phyloP scores from a whole-genome alignment of 1,139 yeast genomes.

The Blastobotrys buckinghamii region DNA sequence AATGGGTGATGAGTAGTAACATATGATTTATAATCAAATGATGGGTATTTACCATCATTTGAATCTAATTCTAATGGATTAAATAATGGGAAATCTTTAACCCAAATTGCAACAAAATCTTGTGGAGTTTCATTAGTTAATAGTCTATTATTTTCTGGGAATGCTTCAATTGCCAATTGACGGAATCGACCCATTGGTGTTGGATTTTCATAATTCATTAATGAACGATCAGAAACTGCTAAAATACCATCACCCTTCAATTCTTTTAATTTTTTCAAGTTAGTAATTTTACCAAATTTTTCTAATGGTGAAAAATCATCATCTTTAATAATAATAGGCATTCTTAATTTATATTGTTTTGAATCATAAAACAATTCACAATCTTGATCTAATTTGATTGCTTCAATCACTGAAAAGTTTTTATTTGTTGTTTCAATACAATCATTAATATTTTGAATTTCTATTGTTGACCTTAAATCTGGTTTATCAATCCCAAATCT shows the following conservation, averaged over 20 bases:
- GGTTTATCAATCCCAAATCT: slow-evolving; percentile 93
- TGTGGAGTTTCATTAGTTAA: slow-evolving; percentile 2
- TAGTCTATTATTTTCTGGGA: slow-evolving; percentile 46
- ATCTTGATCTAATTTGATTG: slow-evolving; percentile 54
- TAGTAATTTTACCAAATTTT: slow-evolving; percentile 31
- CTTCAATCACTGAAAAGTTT: slow-evolving; percentile 64
- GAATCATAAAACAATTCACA: slow-evolving; percentile 37
- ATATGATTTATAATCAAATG: slow-evolving; percentile 43
- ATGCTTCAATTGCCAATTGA: slow-evolving; percentile 57
- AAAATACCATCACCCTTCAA: slow-evolving; percentile 56
- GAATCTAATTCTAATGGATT: slow-evolving; percentile 44
- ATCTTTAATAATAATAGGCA: slow-evolving; percentile 43
- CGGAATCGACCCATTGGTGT: slow-evolving; percentile 89
- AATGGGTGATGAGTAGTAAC: slow-evolving; percentile 94
- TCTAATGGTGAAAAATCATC: slow-evolving; percentile 3
- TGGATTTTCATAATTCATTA: slow-evolving; percentile 77
- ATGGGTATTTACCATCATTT: slow-evolving; percentile 46
- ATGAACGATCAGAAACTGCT: slow-evolving; percentile 67
- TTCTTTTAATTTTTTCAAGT: slow-evolving; percentile 15
- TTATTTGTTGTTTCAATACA: slow-evolving; percentile 37
- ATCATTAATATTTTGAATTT: slow-evolving; percentile 45
- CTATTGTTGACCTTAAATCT: slow-evolving; percentile 56
- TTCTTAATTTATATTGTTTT: slow-evolving; percentile 49
- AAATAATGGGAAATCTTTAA: slow-evolving; percentile 84
- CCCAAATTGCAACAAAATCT: slow-evolving; percentile 73